Conservation (phyloP, 2,329 filamentous ascomycete species). For the Diaporthe caulivora region DNA sequence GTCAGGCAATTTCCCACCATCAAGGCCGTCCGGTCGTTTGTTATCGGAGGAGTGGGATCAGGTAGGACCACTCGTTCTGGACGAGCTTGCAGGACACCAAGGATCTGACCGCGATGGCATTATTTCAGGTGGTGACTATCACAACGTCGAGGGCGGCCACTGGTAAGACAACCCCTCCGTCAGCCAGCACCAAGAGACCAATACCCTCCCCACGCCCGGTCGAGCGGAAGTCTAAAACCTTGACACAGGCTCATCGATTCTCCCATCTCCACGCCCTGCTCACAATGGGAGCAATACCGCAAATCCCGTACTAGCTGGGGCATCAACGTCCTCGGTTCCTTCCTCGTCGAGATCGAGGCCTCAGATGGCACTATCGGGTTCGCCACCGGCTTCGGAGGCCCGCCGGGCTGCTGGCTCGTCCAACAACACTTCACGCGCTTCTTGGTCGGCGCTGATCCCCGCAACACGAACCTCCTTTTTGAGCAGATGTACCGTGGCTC, state of each 20-base stretch:
- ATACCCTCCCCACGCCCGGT: background rate
- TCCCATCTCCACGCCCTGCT: conserved; percentile 92
- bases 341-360: conserved; percentile 90
- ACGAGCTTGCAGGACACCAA: background rate
- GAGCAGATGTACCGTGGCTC: conserved; percentile 97
- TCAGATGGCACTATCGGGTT: conserved; percentile 94
- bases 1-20: conserved; percentile 77
- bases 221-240: conserved; percentile 3
- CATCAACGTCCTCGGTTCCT: conserved; percentile 94
- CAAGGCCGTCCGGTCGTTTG: conserved; percentile 79
- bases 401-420: conserved; percentile 93
- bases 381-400: conserved; percentile 93
- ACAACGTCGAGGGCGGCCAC: conserved; percentile 85
- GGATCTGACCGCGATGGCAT: conserved; percentile 40
- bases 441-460: conserved; percentile 87
- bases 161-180: conserved; percentile 61
- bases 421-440: conserved; percentile 95
- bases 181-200: background rate
- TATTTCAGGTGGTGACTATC: conserved; percentile 81
- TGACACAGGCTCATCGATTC: conserved; percentile 86
- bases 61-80: conserved; percentile 53
- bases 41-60: conserved; percentile 73
- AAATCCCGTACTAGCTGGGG: conserved; percentile 92
- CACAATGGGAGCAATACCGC: conserved; percentile 88
- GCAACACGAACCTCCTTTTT: conserved; percentile 91